phyloP scores from a whole-genome alignment of 176 grass and related monocot species.

The Canna indica region DNA sequence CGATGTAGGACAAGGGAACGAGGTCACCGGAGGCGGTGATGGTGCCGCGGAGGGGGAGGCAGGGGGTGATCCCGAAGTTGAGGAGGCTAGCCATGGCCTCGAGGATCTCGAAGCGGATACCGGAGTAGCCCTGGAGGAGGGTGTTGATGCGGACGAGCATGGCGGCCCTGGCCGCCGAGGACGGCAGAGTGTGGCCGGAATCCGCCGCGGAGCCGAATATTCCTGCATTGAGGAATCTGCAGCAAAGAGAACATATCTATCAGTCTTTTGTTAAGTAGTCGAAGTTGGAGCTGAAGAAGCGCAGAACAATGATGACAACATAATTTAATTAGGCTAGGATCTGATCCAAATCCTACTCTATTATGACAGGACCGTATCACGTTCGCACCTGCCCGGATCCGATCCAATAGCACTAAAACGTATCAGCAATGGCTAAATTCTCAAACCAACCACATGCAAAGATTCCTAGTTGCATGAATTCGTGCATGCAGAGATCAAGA shows the following conservation, averaged over 20 bases:
- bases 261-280: no score
- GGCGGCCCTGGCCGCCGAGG: slow-evolving; percentile 34
- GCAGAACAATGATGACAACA: no score
- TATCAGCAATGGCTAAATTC: no score
- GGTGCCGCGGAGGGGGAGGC: slow-evolving; percentile 74
- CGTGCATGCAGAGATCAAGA: no score
- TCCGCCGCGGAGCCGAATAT: neutral
- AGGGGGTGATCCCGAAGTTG: slow-evolving; percentile 71
- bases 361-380: no score
- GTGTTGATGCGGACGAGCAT: slow-evolving; percentile 93
- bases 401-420: no score
- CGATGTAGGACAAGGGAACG: slow-evolving; percentile 79
- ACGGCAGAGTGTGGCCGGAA: neutral
- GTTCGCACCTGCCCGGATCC: no score
- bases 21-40: slow-evolving; percentile 78
- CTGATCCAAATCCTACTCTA: no score
- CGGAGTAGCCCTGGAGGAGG: slow-evolving; percentile 79
- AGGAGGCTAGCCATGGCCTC: slow-evolving; percentile 59
- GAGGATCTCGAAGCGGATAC: slow-evolving; percentile 85
- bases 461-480: no score
- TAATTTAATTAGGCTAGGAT: no score
- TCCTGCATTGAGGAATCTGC: slow-evolving; percentile 12
- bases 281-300: no score
- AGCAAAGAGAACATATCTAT: neutral
- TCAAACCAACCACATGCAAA: no score